phyloP scores from a whole-genome alignment of 495 filamentous ascomycete genomes.

The Aspergillus steynii region DNA sequence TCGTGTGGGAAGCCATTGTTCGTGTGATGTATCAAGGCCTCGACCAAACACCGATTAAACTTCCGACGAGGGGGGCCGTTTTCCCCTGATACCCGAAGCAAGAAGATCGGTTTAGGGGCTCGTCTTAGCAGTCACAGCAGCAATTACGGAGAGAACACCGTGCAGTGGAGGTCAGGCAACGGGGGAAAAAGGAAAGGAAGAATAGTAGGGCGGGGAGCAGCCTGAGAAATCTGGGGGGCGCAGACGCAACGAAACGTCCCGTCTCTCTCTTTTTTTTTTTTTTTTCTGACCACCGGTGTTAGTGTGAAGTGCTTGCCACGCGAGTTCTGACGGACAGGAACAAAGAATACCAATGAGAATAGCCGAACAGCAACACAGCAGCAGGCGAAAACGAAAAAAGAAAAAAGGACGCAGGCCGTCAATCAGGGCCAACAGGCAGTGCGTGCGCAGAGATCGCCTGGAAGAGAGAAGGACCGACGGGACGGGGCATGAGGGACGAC shows the following conservation, averaged over 20 bases:
- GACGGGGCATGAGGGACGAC: slow-evolving; percentile 19
- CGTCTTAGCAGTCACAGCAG: background rate
- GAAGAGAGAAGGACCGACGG: slow-evolving; percentile 14
- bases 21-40: slow-evolving; percentile 11
- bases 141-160: background rate
- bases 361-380: background rate
- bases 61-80: background rate
- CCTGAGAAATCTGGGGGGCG: background rate
- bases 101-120: background rate
- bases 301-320: background rate
- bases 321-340: background rate
- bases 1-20: slow-evolving; percentile 39
- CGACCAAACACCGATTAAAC: slow-evolving; percentile 6
- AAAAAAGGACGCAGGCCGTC: slow-evolving; percentile 2
- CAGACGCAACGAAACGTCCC: background rate
- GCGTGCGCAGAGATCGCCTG: slow-evolving; percentile 16
- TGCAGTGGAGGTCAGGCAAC: background rate
- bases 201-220: background rate
- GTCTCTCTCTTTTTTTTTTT: background rate
- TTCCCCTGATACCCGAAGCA: slow-evolving; percentile 13
- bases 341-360: slow-evolving; percentile 12
- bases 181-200: background rate
- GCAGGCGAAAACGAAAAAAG: slow-evolving; percentile 1
- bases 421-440: slow-evolving; percentile 12
- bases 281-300: background rate